phyloP scores from a whole-genome alignment of 2,329 filamentous ascomycete genomes.

The Sporothrix phasma region DNA sequence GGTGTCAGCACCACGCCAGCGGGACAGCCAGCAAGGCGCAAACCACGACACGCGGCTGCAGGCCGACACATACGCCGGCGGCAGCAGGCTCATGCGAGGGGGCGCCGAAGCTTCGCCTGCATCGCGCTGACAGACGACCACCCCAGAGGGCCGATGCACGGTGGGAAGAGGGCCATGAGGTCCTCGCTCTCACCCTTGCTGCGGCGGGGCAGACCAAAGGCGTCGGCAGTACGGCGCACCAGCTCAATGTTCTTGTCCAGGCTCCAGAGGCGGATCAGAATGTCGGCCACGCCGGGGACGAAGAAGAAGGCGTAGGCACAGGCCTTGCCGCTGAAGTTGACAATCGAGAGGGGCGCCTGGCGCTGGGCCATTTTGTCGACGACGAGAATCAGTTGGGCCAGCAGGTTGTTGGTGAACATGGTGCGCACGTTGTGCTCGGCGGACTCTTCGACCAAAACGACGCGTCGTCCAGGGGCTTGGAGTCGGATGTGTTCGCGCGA shows the following conservation, averaged over 20 bases:
- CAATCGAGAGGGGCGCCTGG: slow-evolving; percentile 54
- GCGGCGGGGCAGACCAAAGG: slow-evolving; percentile 53
- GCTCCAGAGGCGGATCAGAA: slow-evolving; percentile 73
- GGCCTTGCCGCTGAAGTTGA: slow-evolving; percentile 82
- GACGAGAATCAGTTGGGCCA: slow-evolving; percentile 76
- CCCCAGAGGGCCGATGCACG: slow-evolving; percentile 46
- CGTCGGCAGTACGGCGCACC: slow-evolving; percentile 61
- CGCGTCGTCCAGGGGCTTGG: slow-evolving; percentile 53
- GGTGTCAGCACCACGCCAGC: slow-evolving; percentile 80
- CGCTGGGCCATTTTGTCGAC: slow-evolving; percentile 80
- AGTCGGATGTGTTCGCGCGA: slow-evolving; percentile 43
- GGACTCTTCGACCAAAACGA: slow-evolving; percentile 46
- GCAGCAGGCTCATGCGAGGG: slow-evolving; percentile 40
- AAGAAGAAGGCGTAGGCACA: slow-evolving; percentile 93
- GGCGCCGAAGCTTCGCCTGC: slow-evolving; percentile 51
- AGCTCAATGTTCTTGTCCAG: slow-evolving; percentile 48
- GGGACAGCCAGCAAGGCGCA: slow-evolving; percentile 64
- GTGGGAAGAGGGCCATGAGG: slow-evolving; percentile 60
- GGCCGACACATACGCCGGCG: slow-evolving; percentile 30
- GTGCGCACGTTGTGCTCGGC: slow-evolving; percentile 82
- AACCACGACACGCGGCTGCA: slow-evolving; percentile 63
- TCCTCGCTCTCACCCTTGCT: slow-evolving; percentile 50
- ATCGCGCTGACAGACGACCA: slow-evolving; percentile 44
- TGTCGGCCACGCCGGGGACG: slow-evolving; percentile 73
- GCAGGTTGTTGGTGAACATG: slow-evolving; percentile 73